phyloP scores from a whole-genome alignment of 192 early-diverging fungal species.

The Coemansia sp. region DNA sequence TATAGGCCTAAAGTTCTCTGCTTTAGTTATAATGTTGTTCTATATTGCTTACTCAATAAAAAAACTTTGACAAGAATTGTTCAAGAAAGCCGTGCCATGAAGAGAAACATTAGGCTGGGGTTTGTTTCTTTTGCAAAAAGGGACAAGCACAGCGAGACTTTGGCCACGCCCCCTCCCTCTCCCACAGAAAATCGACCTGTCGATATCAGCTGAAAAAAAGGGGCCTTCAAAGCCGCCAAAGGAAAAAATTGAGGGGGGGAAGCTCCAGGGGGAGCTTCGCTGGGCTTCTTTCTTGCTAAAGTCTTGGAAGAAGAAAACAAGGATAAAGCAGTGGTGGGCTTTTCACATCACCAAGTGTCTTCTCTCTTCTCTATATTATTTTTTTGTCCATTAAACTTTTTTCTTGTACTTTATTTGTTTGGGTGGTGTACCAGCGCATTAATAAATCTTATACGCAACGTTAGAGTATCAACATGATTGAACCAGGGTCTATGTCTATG shows the following conservation, averaged over 20 bases:
- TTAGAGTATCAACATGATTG: background rate
- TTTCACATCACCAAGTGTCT: slow-evolving; percentile 10
- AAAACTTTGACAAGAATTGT: no score
- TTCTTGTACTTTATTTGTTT: slow-evolving; percentile 14
- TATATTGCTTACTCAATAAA: no score
- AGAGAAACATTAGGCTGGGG: no score
- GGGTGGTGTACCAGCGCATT: background rate
- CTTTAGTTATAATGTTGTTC: no score
- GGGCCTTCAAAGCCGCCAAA: background rate
- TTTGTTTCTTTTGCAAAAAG: background rate
- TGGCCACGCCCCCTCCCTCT: background rate
- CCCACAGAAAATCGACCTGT: background rate
- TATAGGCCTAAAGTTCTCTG: no score
- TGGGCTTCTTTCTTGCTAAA: background rate
- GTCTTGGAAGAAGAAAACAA: background rate
- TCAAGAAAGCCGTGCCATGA: no score
- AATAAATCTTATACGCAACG: background rate
- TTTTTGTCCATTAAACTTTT: background rate
- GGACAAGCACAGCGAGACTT: background rate
- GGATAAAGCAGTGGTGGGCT: background rate
- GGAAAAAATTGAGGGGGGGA: background rate
- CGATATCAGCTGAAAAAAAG: background rate
- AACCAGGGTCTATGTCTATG: slow-evolving; percentile 3
- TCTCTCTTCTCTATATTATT: slow-evolving; percentile 10
- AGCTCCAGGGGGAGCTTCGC: background rate